Percentiles rank a stretch among this genome's conserved stretches.
phyloP scores from a whole-genome alignment of 2,329 filamentous ascomycete genomes.

The Myotisia sp. region DNA sequence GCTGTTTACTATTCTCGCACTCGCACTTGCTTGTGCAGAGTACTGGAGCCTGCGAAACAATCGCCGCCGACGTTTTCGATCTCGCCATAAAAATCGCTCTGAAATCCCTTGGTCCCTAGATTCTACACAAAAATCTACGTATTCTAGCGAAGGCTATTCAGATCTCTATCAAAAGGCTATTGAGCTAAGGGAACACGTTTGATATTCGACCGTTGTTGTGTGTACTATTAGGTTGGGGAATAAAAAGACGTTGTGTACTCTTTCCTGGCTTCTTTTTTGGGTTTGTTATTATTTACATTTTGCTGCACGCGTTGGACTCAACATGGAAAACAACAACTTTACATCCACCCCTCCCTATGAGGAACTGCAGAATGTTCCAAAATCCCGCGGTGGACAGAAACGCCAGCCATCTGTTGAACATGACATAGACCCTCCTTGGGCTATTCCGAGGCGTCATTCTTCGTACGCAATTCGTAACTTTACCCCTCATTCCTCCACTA shows the following conservation, averaged over 20 bases:
- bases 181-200: slow-evolving; percentile 12
- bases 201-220: not conserved
- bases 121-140: slow-evolving; percentile 20
- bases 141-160: slow-evolving; percentile 17
- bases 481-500: not conserved
- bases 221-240: too few species aligned
- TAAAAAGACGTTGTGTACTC: too few species aligned
- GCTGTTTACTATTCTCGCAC: slow-evolving; percentile 25
- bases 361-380: too few species aligned
- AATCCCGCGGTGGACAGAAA: too few species aligned
- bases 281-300: too few species aligned
- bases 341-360: too few species aligned
- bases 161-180: slow-evolving; percentile 17
- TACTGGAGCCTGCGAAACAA: slow-evolving; percentile 18
- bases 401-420: too few species aligned
- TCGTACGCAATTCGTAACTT: slow-evolving; percentile 12
- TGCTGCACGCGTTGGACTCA: too few species aligned
- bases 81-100: slow-evolving; percentile 19
- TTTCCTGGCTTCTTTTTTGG: too few species aligned
- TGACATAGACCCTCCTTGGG: slow-evolving; percentile 11
- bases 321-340: too few species aligned
- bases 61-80: slow-evolving; percentile 17
- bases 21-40: slow-evolving; percentile 27
- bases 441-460: slow-evolving; percentile 18
- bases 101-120: slow-evolving; percentile 18